phyloP scores from a whole-genome alignment of 2,329 filamentous ascomycete species.

The Sporothrix variecibatus region DNA sequence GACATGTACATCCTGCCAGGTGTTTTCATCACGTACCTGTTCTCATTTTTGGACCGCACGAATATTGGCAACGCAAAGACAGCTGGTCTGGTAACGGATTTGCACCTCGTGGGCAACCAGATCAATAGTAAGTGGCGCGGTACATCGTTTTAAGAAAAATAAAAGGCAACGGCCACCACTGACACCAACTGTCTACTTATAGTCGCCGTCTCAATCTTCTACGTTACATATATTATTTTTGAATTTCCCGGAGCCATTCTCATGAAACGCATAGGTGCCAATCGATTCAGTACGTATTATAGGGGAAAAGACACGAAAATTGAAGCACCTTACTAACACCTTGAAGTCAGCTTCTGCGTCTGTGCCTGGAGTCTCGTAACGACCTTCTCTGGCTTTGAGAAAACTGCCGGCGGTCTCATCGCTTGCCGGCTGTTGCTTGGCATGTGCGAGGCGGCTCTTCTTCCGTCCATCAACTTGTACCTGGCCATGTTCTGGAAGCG shows the following conservation, averaged over 20 bases:
- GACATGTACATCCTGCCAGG: constrained; percentile 16
- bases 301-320: neutral
- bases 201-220: neutral
- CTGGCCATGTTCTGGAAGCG: constrained; percentile 24
- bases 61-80: constrained; percentile 27
- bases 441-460: constrained; percentile 60
- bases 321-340: neutral
- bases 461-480: constrained; percentile 60
- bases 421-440: constrained; percentile 61
- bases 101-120: neutral
- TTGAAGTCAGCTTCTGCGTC: neutral
- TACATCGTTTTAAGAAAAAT: too few relatives aligned
- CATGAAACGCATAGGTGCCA: neutral
- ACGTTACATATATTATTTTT: neutral
- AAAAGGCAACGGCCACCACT: too few relatives aligned
- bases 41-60: constrained; percentile 27
- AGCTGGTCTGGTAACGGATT: constrained; percentile 21
- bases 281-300: neutral
- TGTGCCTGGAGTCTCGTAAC: neutral
- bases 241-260: neutral
- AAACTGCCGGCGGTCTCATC: constrained; percentile 53
- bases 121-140: neutral
- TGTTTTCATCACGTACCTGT: constrained; percentile 15
- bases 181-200: neutral
- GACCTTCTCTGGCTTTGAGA: neutral